Base-by-base conservation (phyloP, 2,329 filamentous ascomycete genomes). In the Exserohilum rostratum region DNA sequence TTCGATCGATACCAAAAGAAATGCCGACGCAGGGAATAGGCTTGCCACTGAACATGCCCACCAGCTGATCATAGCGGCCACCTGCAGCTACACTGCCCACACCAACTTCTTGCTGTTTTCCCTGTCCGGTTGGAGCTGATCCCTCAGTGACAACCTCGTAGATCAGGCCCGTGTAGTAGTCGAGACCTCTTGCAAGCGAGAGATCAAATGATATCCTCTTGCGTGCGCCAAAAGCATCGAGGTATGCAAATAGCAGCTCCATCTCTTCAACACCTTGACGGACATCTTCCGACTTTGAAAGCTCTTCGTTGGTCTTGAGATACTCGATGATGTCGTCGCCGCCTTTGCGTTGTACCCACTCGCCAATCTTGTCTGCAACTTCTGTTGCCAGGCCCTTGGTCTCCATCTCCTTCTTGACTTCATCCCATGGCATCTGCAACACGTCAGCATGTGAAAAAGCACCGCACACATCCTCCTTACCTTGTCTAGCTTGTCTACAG, bases 401-500 rank as follows among this genome's bases (percentile, higher is more conserved):
- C 64, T 93, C 90, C 93, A 97, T 97, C 75, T 97, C 93, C 75
- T 89, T 90, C 74, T 88, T 87, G 48, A 97, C 93, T 61, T 96
- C 92, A 29, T 84, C 84, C 93, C 93, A 97, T 1, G 92, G 89
- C 27, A 76, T 73, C 74, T 77, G 48, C 37, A 18, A 18, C 22
- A 11, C 30, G 51, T 72, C 46, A 71, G 63, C 30, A 27, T 22
- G 42, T 10, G 9, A n/a, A 3, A 34, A 18, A 6, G 7, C 12
- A 3, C 5, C 11, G 17, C 9, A 34, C 13, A 5, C 6, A 3
- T 17, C 6, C 3, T 31, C 46, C 40, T 18, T 60, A 88, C 80
- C 80, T 98, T 98, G 77, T 97, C 93, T 50, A 98, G 82, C 81
- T 98, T 98, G 80, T 98, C 93, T 42, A 98, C 93, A 2, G 93